Conservation (phyloP, 2,329 filamentous ascomycete species). For the Leptographium wingfieldii region DNA sequence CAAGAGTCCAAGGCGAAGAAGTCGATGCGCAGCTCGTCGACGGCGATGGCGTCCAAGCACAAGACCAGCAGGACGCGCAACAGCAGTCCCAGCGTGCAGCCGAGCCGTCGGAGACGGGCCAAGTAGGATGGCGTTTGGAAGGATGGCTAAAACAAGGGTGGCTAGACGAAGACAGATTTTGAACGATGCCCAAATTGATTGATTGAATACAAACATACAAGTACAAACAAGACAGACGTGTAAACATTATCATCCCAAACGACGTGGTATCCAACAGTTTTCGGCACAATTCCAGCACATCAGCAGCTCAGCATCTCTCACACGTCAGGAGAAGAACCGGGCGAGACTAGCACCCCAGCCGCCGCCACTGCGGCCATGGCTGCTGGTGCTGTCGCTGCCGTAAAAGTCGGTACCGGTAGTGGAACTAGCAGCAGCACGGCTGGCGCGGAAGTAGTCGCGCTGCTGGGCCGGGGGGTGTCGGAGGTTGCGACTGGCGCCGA, state of each 20-base stretch:
- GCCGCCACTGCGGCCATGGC: not conserved
- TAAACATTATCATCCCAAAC: too few species aligned
- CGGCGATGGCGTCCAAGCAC: conserved; percentile 3
- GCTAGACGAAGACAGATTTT: too few species aligned
- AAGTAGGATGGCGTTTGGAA: not conserved
- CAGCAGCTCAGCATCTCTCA: too few species aligned
- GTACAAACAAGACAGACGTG: too few species aligned
- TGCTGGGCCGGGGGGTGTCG: too few species aligned
- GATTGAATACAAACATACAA: too few species aligned
- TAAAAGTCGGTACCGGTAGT: not conserved
- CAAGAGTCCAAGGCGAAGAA: conserved; percentile 16
- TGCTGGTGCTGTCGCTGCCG: not conserved
- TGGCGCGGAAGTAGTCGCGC: conserved; percentile 21
- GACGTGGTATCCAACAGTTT: too few species aligned
- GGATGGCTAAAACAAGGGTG: too few species aligned
- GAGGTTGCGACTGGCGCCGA: not conserved
- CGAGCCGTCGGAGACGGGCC: not conserved
- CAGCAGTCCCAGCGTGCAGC: not conserved
- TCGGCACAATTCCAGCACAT: too few species aligned
- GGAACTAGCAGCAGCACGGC: conserved; percentile 12
- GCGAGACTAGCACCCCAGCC: not conserved
- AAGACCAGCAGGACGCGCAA: conserved; percentile 16
- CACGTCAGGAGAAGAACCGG: conserved; percentile 7
- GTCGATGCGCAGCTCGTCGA: conserved; percentile 15
- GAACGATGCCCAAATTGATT: too few species aligned